Evolutionary conservation across 768 basidiomycete species (phyloP).

Genomic region (Gautieria morchelliformis): DNA sequence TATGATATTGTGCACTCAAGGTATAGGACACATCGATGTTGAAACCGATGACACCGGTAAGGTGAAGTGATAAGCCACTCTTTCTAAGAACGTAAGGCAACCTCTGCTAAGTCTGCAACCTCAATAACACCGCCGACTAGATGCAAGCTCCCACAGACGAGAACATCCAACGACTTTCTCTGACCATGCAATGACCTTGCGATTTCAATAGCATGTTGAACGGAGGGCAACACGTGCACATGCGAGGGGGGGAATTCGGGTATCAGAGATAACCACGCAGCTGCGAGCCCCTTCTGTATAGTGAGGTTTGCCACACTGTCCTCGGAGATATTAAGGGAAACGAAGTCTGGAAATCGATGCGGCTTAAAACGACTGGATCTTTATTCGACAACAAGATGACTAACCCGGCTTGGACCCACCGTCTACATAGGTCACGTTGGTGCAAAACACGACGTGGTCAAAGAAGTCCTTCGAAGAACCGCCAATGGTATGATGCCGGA

Average conservation of each 20-base stretch:
- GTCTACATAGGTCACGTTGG: slow-evolving; percentile 89
- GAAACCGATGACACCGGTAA: not conserved
- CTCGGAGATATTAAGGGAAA: slow-evolving; percentile 53
- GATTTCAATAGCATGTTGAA: slow-evolving; percentile 77
- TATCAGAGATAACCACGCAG: slow-evolving; percentile 59
- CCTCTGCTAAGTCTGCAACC: slow-evolving; percentile 70
- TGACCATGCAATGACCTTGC: slow-evolving; percentile 38
- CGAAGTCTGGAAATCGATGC: slow-evolving; percentile 46
- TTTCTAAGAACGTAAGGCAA: slow-evolving; percentile 32
- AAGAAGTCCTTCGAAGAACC: slow-evolving; percentile 43
- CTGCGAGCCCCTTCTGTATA: slow-evolving; percentile 66
- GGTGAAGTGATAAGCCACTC: not conserved
- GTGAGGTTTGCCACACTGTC: slow-evolving; percentile 56
- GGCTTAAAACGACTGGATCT: not conserved
- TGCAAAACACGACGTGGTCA: slow-evolving; percentile 85
- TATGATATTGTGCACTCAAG: too few relatives aligned
- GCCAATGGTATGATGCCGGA: slow-evolving; percentile 27
- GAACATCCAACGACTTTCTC: slow-evolving; percentile 35
- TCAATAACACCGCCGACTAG: slow-evolving; percentile 92
- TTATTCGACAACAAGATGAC: not conserved
- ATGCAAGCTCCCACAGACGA: slow-evolving; percentile 89
- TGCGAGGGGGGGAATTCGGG: slow-evolving; percentile 50
- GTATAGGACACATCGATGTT: not conserved
- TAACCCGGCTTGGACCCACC: slow-evolving; percentile 87
- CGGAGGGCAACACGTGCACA: slow-evolving; percentile 75